A percentile compares a stretch with the other conserved stretches of the same genome.
phyloP scores from a whole-genome alignment of 176 grass and related monocot species.

The Hsuehochloa calcarea region DNA sequence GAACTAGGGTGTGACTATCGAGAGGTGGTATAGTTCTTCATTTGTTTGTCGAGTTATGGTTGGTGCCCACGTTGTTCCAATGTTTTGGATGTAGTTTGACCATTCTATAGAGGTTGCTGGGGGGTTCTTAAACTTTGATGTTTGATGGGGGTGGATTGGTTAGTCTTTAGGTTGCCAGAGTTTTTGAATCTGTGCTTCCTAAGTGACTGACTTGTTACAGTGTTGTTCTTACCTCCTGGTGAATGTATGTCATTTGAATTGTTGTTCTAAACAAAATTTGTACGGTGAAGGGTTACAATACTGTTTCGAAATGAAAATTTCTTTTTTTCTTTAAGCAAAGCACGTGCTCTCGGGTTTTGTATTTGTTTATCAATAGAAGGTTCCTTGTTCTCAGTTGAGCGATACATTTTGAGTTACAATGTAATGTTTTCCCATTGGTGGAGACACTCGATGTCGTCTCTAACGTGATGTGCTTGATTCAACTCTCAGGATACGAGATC shows the following conservation, averaged over 20 bases:
- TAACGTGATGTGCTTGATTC: no score
- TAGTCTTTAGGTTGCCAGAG: constrained; percentile 26
- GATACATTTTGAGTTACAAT: background rate
- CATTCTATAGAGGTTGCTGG: background rate
- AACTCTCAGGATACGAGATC: no score
- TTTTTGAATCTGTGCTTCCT: constrained; percentile 33
- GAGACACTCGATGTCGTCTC: no score
- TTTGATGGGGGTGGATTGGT: constrained; percentile 7
- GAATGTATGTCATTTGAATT: background rate
- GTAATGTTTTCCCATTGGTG: no score
- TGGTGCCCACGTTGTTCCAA: background rate
- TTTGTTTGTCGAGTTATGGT: background rate
- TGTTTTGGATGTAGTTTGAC: constrained; percentile 7
- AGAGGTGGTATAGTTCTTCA: constrained; percentile 13
- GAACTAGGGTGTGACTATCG: constrained; percentile 10
- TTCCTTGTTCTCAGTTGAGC: background rate
- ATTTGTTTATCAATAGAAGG: background rate
- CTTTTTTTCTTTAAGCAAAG: no score
- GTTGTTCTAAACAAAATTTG: background rate
- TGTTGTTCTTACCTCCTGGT: background rate
- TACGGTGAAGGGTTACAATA: background rate
- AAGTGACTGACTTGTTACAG: background rate
- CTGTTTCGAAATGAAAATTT: background rate
- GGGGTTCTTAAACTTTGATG: background rate
- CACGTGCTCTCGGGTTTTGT: background rate